Evolutionary conservation across 1,284 basidiomycete species (phyloP).

Genomic region (Heliocybe sulcata): DNA sequence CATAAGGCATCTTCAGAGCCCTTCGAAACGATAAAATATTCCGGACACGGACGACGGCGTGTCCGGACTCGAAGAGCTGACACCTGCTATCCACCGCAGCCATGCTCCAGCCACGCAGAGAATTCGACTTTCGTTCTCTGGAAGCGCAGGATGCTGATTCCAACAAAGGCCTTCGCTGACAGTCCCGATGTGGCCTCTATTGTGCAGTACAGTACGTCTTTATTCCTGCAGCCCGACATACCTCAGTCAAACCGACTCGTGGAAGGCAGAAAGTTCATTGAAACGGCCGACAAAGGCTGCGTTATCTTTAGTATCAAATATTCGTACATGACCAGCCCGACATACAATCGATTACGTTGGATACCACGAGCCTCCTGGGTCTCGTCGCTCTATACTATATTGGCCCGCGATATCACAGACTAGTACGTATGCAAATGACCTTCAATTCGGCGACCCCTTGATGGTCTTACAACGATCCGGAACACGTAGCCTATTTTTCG

Average conservation of each 20-base stretch:
- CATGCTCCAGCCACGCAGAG: neutral
- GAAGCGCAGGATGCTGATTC: neutral
- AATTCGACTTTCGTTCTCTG: neutral
- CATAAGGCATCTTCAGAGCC: neutral
- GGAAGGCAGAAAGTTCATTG: conserved; percentile 1
- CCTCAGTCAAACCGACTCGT: too few relatives aligned
- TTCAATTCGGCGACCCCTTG: too few relatives aligned
- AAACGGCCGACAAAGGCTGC: neutral
- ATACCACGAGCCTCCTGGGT: neutral
- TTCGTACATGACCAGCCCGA: neutral
- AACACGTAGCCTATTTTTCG: neutral
- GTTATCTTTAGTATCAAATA: conserved; percentile 3
- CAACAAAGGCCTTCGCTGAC: neutral
- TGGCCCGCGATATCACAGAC: neutral
- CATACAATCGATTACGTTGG: neutral
- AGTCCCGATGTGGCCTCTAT: neutral
- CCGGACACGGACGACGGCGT: conserved; percentile 1
- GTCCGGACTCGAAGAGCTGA: neutral
- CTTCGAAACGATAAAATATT: neutral
- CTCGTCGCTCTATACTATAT: neutral
- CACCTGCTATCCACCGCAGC: neutral
- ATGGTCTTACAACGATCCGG: neutral
- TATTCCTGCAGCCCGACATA: neutral
- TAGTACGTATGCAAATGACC: too few relatives aligned
- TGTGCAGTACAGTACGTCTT: neutral